A percentile compares a stretch with the other conserved stretches of the same genome.
phyloP scores from a whole-genome alignment of 2,329 filamentous ascomycete genomes.

The Clarireedia monteithiana region DNA sequence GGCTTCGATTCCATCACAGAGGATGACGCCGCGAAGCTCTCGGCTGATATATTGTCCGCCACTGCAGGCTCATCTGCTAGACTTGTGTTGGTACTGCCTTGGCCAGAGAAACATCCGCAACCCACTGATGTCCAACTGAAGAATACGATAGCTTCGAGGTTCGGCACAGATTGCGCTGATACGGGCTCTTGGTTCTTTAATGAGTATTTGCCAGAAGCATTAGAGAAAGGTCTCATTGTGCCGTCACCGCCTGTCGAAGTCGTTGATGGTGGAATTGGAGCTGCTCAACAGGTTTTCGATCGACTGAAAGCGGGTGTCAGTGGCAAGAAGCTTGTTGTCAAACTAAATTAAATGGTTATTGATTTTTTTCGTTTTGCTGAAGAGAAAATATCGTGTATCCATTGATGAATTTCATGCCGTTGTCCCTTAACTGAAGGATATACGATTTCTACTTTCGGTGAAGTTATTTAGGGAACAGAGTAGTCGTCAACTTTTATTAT shows the following conservation, averaged over 20 bases:
- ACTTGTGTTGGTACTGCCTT: constrained; percentile 4
- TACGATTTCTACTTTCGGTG: no score
- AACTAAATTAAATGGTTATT: constrained; percentile 1
- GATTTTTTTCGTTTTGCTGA: not conserved
- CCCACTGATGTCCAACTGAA: constrained; percentile 11
- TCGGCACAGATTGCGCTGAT: constrained; percentile 3
- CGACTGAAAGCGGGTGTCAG: constrained; percentile 15
- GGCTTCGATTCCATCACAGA: constrained; percentile 12
- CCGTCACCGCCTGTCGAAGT: constrained; percentile 13
- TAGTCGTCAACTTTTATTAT: no score
- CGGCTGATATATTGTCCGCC: constrained; percentile 4
- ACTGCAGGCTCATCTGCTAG: constrained; percentile 6
- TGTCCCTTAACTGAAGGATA: no score
- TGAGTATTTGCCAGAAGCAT: constrained; percentile 10
- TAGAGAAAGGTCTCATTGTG: constrained; percentile 11
- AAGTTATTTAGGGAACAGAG: no score
- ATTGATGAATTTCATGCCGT: no score
- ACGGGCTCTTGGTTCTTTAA: constrained; percentile 15
- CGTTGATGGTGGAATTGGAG: constrained; percentile 11
- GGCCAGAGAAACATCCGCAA: not conserved
- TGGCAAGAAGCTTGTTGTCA: constrained; percentile 17
- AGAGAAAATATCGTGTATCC: no score
- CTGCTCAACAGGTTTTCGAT: constrained; percentile 11
- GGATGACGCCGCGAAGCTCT: not conserved
- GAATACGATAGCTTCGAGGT: not conserved